Base-by-base conservation (phyloP, 1,284 basidiomycete species). In the Marasmius oreades region DNA sequence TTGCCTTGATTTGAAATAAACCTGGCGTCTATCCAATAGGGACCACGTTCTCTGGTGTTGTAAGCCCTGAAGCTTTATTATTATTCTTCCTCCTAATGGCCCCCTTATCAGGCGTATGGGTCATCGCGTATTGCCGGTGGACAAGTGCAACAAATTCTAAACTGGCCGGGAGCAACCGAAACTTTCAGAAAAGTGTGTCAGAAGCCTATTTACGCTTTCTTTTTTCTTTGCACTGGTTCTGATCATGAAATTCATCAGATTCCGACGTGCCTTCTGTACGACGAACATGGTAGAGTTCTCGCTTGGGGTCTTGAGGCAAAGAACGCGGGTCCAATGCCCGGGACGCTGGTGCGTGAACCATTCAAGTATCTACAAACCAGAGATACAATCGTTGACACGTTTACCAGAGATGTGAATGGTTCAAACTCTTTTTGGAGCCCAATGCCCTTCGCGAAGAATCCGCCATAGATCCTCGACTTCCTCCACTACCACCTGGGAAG, bases 231-330 rank as follows among this genome's bases (percentile, higher is more conserved):
- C n/a, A 44, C 23, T 22, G 14, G 34, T 12, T 47, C 46, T 36
- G 6, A 36, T 31, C 31, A 24, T 52, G 39, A 31, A 54, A 26
- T 20, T 23, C 31, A 18, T 6, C 45, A 77, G 76, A 78, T 92
- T 45, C 90, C 89, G 4, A 92, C 90, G 0, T 91, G 88, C 67
- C 72, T 92, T 26, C 68, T 92, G 12, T 92, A 91, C 61, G 85
- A 90, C 62, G 82, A 86, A 47, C 69, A 73, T 39, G 89, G 88
- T 0, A 77, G 78, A 59, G 84, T 91, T 1, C 65, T 90, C 28
- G 85, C 88, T 7, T 92, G 89, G 89, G 89, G 89, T 4, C 70
- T 90, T 48, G 87, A 90, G 71, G 90, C 90, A 2, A 90, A 91
- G 75, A 90, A 88, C 63, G 79, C 86, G 2, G 78, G 80, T 36